phyloP scores from a whole-genome alignment of 108 stramenopile genomes.

The Skeletonema grethae region DNA sequence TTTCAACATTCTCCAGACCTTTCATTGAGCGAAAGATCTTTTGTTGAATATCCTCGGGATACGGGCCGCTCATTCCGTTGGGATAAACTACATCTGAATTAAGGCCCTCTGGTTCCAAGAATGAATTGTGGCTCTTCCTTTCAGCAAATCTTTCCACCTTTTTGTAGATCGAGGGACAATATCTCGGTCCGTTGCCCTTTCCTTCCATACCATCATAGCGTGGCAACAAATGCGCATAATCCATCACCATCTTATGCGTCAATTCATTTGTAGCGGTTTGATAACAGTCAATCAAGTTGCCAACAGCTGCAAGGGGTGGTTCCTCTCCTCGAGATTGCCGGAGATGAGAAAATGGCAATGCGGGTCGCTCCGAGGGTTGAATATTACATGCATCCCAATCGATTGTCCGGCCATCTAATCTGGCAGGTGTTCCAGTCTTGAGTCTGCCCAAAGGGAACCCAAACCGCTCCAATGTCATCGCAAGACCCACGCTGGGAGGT shows the following conservation, averaged over 20 bases:
- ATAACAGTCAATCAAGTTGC: conserved; percentile 71
- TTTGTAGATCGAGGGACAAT: conserved; percentile 97
- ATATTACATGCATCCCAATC: conserved; percentile 83
- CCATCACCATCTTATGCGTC: conserved; percentile 92
- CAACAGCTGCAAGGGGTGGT: conserved; percentile 63
- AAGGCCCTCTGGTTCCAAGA: conserved; percentile 97
- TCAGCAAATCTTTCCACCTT: conserved; percentile 96
- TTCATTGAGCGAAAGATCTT: conserved; percentile 87
- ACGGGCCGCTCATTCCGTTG: conserved; percentile 93
- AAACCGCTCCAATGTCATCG: conserved; percentile 86
- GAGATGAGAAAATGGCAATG: conserved; percentile 81
- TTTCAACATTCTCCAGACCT: conserved; percentile 92
- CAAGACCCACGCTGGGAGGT: conserved; percentile 92
- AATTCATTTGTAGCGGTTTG: conserved; percentile 87
- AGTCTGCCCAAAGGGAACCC: conserved; percentile 91
- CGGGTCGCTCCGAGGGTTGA: conserved; percentile 91
- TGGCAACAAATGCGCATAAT: conserved; percentile 86
- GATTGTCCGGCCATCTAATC: conserved; percentile 93
- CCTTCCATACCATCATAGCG: conserved; percentile 91
- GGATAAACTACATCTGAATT: conserved; percentile 96
- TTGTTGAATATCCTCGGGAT: conserved; percentile 92
- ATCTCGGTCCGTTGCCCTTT: conserved; percentile 91
- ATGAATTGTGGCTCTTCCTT: conserved; percentile 90
- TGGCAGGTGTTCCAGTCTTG: conserved; percentile 97
- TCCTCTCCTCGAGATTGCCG: conserved; percentile 79